These are phyloP conservation scores for Melocanna baccifera DNA, from an alignment of 176 grass and related monocot genomes.

Conservation along the genomic window DNA sequence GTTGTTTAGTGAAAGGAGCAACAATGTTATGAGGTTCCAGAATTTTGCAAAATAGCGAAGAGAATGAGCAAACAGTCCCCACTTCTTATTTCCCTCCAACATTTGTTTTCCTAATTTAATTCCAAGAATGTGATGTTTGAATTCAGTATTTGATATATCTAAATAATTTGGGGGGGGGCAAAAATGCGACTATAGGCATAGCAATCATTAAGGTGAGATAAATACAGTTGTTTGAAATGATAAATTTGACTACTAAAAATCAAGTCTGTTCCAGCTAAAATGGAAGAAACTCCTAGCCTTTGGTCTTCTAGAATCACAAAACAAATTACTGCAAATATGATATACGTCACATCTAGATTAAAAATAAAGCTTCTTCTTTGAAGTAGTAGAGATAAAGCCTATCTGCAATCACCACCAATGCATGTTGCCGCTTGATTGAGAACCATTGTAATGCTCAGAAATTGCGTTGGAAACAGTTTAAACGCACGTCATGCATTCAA, in stretches of 20 bases:
- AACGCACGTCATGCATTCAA: background rate
- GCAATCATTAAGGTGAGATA: background rate
- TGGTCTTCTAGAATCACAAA: background rate
- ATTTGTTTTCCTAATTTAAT: background rate
- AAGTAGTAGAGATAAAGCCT: no score
- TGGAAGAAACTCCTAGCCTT: background rate
- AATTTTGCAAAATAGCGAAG: background rate
- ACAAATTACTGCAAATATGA: background rate
- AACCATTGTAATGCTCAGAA: constrained; percentile 61
- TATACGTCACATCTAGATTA: background rate
- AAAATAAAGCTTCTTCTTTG: background rate
- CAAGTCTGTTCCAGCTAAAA: background rate
- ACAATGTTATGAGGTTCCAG: background rate
- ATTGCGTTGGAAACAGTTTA: background rate
- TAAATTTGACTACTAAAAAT: background rate
- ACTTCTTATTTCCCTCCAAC: background rate
- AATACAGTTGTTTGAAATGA: background rate
- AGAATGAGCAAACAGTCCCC: background rate
- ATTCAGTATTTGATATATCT: background rate
- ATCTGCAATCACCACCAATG: constrained; percentile 75
- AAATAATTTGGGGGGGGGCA: background rate
- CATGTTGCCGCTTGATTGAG: constrained; percentile 71
- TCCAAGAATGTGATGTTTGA: background rate
- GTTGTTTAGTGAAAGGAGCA: constrained; percentile 35
- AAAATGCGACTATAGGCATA: background rate